A percentile compares a stretch with the other conserved stretches of the same genome.
These are phyloP conservation scores for Pachyrhizus erosus DNA, from an alignment of 306 rosid genomes.

Conservation along the genomic window DNA sequence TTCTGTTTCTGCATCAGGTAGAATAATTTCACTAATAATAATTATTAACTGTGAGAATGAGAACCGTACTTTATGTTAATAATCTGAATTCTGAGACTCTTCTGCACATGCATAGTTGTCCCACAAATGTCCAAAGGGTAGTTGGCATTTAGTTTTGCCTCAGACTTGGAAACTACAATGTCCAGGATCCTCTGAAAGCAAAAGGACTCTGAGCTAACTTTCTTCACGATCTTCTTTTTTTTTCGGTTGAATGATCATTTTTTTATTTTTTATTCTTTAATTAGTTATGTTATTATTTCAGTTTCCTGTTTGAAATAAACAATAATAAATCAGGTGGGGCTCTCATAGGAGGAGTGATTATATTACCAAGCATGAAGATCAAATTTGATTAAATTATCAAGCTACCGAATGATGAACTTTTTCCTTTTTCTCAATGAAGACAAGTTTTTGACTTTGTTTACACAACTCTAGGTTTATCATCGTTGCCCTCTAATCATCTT, in stretches of 20 bases:
- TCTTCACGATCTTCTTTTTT: neutral
- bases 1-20: conserved; percentile 45
- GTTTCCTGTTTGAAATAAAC: conserved; percentile 23
- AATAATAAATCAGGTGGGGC: conserved; percentile 29
- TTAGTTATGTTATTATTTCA: conserved; percentile 22
- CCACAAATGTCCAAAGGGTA: conserved; percentile 45
- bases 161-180: conserved; percentile 48
- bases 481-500: conserved; percentile 17
- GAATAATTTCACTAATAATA: conserved; percentile 42
- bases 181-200: conserved; percentile 49
- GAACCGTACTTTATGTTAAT: conserved; percentile 42
- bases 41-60: conserved; percentile 40
- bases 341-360: conserved; percentile 27
- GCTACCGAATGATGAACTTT: conserved; percentile 22
- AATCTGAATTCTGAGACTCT: conserved; percentile 30
- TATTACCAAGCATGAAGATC: conserved; percentile 33
- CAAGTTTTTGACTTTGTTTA: conserved; percentile 53
- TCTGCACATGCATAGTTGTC: conserved; percentile 57
- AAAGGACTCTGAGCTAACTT: conserved; percentile 42
- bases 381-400: conserved; percentile 35
- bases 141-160: conserved; percentile 57
- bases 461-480: conserved; percentile 29
- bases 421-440: conserved; percentile 41
- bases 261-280: neutral
- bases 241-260: neutral